Conservation (phyloP, 176 grass and related monocot species). For the Zizania latifolia region DNA sequence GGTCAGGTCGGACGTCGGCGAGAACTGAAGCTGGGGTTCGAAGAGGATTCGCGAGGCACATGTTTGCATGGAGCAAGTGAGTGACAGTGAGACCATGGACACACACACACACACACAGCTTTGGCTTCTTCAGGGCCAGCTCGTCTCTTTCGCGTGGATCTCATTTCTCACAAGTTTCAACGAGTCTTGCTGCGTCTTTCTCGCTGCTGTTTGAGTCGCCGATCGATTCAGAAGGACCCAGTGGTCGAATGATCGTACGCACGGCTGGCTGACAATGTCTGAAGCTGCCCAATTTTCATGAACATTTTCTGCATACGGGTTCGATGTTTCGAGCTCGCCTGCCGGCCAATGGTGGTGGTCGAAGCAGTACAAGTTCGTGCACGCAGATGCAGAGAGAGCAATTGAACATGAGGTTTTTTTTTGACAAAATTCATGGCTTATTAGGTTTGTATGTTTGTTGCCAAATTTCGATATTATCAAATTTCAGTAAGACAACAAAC, state of each 20-base stretch:
- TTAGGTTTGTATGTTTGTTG: too few relatives aligned
- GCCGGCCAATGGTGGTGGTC: not conserved
- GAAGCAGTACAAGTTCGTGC: not conserved
- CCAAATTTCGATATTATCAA: too few relatives aligned
- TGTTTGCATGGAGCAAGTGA: not conserved
- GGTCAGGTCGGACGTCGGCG: not conserved
- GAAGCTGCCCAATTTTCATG: not conserved
- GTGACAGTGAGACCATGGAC: not conserved
- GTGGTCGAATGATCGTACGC: not conserved
- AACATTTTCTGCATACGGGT: not conserved
- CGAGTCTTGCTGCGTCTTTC: not conserved
- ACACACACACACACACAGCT: too few relatives aligned
- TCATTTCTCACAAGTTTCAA: not conserved
- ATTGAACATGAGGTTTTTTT: not conserved
- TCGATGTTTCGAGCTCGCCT: not conserved
- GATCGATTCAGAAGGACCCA: not conserved
- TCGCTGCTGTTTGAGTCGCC: slow-evolving; percentile 9
- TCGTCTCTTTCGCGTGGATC: not conserved
- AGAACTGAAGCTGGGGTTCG: not conserved
- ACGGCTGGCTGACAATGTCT: not conserved
- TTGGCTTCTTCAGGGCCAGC: not conserved
- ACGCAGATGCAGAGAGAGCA: not conserved
- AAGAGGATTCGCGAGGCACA: not conserved
- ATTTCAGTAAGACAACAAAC: too few relatives aligned
- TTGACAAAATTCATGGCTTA: too few relatives aligned